Conservation (phyloP, 441 rosid genomes). For the Omphalea diandra region DNA sequence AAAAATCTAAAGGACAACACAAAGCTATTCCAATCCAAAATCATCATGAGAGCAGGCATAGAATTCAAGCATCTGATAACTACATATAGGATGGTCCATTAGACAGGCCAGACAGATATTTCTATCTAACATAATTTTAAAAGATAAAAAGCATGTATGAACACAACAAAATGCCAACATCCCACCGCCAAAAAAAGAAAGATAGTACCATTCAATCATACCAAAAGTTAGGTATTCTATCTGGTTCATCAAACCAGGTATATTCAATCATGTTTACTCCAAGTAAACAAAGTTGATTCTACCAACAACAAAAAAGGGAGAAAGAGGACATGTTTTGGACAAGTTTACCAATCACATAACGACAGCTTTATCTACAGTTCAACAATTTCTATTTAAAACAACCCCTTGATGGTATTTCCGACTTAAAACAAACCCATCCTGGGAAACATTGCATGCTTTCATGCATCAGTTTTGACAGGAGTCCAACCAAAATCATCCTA, state of each 20-base stretch:
- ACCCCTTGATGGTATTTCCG: constrained; percentile 2
- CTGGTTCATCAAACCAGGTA: background rate
- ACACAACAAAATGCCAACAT: background rate
- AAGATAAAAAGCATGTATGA: background rate
- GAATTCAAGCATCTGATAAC: background rate
- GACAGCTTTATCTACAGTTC: background rate
- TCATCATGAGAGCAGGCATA: background rate
- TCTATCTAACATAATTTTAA: background rate
- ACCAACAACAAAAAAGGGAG: background rate
- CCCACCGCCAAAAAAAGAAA: background rate
- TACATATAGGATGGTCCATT: background rate
- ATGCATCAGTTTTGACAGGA: constrained; percentile 3
- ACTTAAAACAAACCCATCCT: background rate
- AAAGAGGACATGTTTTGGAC: background rate
- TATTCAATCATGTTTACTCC: background rate
- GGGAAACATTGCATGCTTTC: constrained; percentile 1
- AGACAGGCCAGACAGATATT: background rate
- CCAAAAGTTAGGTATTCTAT: background rate
- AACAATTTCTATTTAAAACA: background rate
- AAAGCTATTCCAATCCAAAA: background rate
- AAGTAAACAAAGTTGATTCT: background rate
- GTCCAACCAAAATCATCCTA: background rate
- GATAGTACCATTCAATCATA: background rate
- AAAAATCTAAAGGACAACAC: background rate
- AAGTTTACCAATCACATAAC: background rate